Evolutionary conservation across 1,139 yeast genomes (phyloP).

Genomic region (Eremothecium coryli): DNA sequence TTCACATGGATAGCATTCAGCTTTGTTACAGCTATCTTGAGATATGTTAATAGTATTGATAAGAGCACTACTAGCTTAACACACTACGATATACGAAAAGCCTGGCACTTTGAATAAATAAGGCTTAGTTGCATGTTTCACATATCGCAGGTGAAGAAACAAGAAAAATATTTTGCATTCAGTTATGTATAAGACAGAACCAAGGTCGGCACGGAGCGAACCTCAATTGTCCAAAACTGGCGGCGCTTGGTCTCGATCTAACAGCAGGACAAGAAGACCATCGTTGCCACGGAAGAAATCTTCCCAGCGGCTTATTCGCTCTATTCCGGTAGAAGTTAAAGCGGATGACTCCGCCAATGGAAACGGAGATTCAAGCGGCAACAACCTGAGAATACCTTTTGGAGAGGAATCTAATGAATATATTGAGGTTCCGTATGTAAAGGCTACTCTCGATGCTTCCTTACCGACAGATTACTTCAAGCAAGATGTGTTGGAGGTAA

Average conservation of each 20-base stretch:
- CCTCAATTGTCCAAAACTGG: slow-evolving; percentile 5
- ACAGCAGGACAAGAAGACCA: slow-evolving; percentile 17
- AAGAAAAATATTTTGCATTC: too few species aligned
- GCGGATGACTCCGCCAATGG: slow-evolving; percentile 7
- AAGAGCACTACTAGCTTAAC: too few species aligned
- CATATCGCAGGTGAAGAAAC: too few species aligned
- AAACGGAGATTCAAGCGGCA: slow-evolving; percentile 1
- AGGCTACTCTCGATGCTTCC: slow-evolving; percentile 48
- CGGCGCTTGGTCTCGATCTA: slow-evolving; percentile 16
- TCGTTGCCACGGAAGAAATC: slow-evolving; percentile 23
- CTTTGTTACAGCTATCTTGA: too few species aligned
- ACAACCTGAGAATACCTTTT: slow-evolving; percentile 10
- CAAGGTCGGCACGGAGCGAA: slow-evolving; percentile 5
- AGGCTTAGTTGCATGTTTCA: too few species aligned
- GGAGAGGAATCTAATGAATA: slow-evolving; percentile 14
- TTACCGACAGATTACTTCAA: slow-evolving; percentile 78
- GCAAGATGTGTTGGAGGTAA: slow-evolving; percentile 62
- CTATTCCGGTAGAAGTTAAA: slow-evolving; percentile 21
- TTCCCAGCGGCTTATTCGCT: slow-evolving; percentile 25
- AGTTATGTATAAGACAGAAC: background rate
- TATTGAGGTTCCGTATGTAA: slow-evolving; percentile 31
- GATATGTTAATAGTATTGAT: too few species aligned
- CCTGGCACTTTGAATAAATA: too few species aligned
- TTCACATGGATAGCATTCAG: too few species aligned
- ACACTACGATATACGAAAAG: too few species aligned